A percentile compares a stretch with the other conserved stretches of the same genome.
Conservation (phyloP, 139 green algal species). For the Nannochloris sp. region DNA sequence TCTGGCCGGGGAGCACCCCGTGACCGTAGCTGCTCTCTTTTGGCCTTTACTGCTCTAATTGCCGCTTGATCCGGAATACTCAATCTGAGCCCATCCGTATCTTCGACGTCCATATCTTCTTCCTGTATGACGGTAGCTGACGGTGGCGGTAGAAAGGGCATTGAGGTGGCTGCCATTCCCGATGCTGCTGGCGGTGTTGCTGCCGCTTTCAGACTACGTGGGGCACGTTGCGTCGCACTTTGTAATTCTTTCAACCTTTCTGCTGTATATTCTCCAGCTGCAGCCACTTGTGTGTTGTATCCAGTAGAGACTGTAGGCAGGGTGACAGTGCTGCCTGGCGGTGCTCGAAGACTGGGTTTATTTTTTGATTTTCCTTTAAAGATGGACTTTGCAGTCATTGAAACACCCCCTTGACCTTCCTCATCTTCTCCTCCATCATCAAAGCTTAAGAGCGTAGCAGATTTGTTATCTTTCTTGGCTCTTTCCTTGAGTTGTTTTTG, state of each 20-base stretch:
- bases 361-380: no score
- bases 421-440: conserved; percentile 5
- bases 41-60: conserved; percentile 62
- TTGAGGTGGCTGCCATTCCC: neutral
- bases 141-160: neutral
- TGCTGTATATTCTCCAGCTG: conserved; percentile 56
- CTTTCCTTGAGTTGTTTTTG: neutral
- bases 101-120: conserved; percentile 25
- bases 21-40: conserved; percentile 61
- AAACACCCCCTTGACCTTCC: neutral
- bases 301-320: neutral
- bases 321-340: neutral
- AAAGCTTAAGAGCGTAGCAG: conserved; percentile 13
- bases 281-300: conserved; percentile 13
- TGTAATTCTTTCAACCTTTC: conserved; percentile 51
- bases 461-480: conserved; percentile 7
- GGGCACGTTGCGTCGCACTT: neutral
- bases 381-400: neutral
- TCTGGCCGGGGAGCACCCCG: conserved; percentile 17
- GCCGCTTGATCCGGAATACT: conserved; percentile 50
- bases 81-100: neutral
- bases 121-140: conserved; percentile 2
- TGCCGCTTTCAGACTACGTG: conserved; percentile 50
- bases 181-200: neutral
- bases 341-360: conserved; percentile 2